Evolutionary conservation across 176 grass and related monocot species (phyloP), one percentile per base, ranked within the genome.

Genomic region (Typha latifolia): DNA sequence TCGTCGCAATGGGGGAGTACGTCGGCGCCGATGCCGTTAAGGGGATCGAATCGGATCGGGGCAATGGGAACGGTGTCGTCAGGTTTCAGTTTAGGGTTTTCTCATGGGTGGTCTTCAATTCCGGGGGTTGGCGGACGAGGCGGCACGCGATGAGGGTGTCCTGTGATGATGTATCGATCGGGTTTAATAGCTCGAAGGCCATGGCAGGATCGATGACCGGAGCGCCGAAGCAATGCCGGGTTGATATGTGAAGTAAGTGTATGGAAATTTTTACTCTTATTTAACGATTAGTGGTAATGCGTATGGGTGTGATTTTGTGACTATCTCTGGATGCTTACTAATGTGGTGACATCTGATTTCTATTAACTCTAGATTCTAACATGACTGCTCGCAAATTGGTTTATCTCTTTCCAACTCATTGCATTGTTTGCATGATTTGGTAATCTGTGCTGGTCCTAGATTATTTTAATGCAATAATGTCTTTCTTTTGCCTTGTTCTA

Each of bases 111-210:
- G 72, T 89, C 3, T 99, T 99, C 68, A 82, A 86, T 12, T 63
- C 85, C 0, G 86, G 95, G 1, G 86, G 71, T 14, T 99, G 89
- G 95, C 84, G 89, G 27, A 94, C 95, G 2, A 64, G 95, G 2
- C 69, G 86, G 23, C 87, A 90, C 71, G 71, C 69, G 4, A 12
- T 99, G 64, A 87, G 81, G 81, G 84, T 90, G 0, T 64, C 68
- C 24, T 99, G 95, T 61, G 84, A 94, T 26, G 72, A 81, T 15
- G 79, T 90, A 37, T 70, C 77, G 3, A 79, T 99, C 15, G 71
- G 63, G 18, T 75, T 93, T 75, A 77, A 26, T 14, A 77, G 72
- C 34, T 81, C 70, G 48, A 99, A 89, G 16, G 77, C 75, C 7
- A 79, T 64, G 12, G 68, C 74, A 9, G 82, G 66, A 43, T 14